Base-by-base conservation (phyloP, 2,329 filamentous ascomycete genomes). In the Ophiostoma australiae region DNA sequence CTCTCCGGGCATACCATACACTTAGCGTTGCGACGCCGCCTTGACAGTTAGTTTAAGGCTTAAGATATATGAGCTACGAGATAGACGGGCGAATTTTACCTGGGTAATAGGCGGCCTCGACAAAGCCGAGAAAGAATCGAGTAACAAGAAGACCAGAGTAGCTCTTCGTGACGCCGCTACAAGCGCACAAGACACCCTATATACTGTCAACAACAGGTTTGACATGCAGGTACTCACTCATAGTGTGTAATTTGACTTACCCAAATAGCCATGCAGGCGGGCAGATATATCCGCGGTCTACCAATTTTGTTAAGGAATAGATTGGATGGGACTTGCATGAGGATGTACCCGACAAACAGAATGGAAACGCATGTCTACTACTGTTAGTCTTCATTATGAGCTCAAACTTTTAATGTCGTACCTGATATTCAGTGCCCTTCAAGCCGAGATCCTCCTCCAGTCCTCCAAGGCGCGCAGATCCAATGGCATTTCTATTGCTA, bases 211-310 rank as follows among this genome's bases (percentile, higher is more conserved):
- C 20, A 55, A 55, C 8, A 23, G 7, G 52, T 10, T 20, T 44
- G 15, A 11, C 52, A 27, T 55, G 20, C 48, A 2, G 8, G 13
- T 44, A 55, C 20, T 7, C 8, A 55, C 2, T 27, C 23, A 55
- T 13, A 5, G 8, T 55, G 20, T 11, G 10, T 55, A 55, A 11
- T 1, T 23, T 23, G 41, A 44, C 52, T 55, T 17, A 72, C 72
- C 68, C 73, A 72, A 31, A 72, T 15, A 6, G 71, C 72, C 71
- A 74, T 80, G 74, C 82, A 84, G 72, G 80, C 80, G 4, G 82
- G 74, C 1, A 79, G 75, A 65, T 79, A 78, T 33, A 72, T 76
- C 75, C 69, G 70, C 4, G 52, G 79, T 23, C 74, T 73, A n/a
- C 70, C 70, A 11, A 75, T 73, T 20, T 77, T 74, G 61, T 76